Percentiles rank a stretch among this genome's conserved stretches.
phyloP scores from a whole-genome alignment of 23 red algal species.

The Chondrus crispus region DNA sequence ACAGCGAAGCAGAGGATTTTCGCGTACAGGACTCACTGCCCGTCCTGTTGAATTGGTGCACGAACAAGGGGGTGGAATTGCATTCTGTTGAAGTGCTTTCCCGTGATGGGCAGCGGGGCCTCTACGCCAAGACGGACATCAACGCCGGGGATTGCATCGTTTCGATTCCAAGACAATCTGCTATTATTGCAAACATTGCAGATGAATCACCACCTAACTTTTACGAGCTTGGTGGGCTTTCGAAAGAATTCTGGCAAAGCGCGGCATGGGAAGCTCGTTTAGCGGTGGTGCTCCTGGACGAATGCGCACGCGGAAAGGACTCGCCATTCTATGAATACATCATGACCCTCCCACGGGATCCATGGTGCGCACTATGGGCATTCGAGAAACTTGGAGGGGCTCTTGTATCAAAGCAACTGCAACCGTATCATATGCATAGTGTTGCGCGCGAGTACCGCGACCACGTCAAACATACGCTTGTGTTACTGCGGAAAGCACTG shows the following conservation, averaged over 20 bases:
- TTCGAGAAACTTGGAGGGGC: not conserved
- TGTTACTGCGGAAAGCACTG: slow-evolving; percentile 7
- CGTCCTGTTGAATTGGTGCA: not conserved
- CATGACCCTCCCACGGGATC: slow-evolving; percentile 11
- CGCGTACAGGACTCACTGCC: no score
- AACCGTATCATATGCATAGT: slow-evolving; percentile 5
- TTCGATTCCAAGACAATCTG: slow-evolving; percentile 6
- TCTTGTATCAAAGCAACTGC: not conserved
- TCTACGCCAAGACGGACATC: slow-evolving; percentile 25
- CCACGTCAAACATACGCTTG: not conserved
- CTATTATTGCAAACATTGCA: not conserved
- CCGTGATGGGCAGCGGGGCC: slow-evolving; percentile 20
- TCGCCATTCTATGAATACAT: slow-evolving; percentile 24
- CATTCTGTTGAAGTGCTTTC: not conserved
- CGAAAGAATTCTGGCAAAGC: slow-evolving; percentile 6
- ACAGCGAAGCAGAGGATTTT: no score
- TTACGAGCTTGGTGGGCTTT: not conserved
- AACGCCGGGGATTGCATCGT: slow-evolving; percentile 11
- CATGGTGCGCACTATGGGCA: slow-evolving; percentile 37
- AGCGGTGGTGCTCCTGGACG: slow-evolving; percentile 35
- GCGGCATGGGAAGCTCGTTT: slow-evolving; percentile 40
- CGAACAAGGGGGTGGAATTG: not conserved
- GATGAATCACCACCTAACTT: not conserved
- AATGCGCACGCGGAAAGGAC: not conserved
- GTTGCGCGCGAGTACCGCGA: slow-evolving; percentile 5